Conservation (phyloP, 2,329 filamentous ascomycete genomes). For the Pochonia chlamydosporia region DNA sequence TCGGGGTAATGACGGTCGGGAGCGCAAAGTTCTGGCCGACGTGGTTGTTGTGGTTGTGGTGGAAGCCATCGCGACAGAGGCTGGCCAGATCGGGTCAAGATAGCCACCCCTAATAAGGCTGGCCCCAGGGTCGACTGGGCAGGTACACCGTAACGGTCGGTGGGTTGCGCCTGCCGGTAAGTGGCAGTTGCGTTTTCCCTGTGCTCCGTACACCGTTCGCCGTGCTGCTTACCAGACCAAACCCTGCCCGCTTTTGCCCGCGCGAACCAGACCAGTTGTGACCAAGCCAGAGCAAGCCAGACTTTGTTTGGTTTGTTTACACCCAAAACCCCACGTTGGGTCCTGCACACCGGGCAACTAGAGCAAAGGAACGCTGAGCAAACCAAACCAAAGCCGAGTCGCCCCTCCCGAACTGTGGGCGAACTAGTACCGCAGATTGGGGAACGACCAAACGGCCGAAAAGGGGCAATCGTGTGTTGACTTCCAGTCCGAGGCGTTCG, state of each 20-base stretch:
- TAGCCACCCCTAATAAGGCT: background rate
- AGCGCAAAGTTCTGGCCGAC: constrained; percentile 14
- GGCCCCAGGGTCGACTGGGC: background rate
- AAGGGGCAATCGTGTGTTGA: no score
- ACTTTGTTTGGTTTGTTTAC: constrained; percentile 13
- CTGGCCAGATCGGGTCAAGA: constrained; percentile 7
- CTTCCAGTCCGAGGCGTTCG: no score
- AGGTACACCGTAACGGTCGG: background rate
- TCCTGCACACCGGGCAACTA: background rate
- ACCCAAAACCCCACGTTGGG: constrained; percentile 4
- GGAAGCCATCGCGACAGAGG: constrained; percentile 15
- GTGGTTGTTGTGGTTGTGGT: constrained; percentile 13
- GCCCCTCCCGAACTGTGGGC: no score
- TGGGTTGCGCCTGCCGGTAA: background rate
- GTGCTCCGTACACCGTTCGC: background rate
- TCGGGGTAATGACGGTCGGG: constrained; percentile 20
- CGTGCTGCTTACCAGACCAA: no score
- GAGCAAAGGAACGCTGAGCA: background rate
- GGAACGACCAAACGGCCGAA: no score
- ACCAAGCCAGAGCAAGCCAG: background rate
- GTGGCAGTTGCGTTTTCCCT: background rate
- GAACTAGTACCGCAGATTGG: no score
- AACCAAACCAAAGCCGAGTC: no score
- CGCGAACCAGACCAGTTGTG: background rate
- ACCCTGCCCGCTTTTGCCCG: background rate